Conservation (phyloP, 169 alveolate species). For the Perkinsus marinus region DNA sequence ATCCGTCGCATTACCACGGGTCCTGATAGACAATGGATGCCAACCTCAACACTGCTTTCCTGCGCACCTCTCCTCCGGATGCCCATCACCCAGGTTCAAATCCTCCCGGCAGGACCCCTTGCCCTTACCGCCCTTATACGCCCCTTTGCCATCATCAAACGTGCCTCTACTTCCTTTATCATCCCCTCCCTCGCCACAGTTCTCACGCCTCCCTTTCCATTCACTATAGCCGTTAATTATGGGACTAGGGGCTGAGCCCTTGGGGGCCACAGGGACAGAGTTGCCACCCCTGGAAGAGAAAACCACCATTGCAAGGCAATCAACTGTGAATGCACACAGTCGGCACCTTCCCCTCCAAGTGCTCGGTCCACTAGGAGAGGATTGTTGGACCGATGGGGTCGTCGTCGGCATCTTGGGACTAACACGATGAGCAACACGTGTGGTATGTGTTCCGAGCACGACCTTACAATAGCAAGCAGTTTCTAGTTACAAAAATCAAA, state of each 20-base stretch:
- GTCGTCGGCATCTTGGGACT: neutral
- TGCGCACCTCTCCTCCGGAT: neutral
- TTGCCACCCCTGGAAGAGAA: neutral
- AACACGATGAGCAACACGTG: neutral
- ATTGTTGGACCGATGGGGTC: neutral
- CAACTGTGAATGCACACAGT: no score
- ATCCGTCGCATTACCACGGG: neutral
- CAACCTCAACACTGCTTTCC: no score
- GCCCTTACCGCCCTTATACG: neutral
- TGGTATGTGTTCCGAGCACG: no score
- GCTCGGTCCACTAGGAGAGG: neutral
- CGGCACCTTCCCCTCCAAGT: neutral
- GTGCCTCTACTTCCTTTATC: neutral
- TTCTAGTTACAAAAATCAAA: no score
- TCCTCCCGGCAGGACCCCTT: neutral
- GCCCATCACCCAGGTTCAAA: neutral
- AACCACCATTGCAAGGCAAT: no score
- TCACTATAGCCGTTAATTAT: neutral
- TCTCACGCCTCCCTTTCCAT: neutral
- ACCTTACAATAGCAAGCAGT: no score
- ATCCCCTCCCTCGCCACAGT: neutral
- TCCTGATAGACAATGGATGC: no score
- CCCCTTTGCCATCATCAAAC: neutral
- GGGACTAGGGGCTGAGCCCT: neutral
- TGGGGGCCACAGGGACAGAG: neutral